These are phyloP conservation scores for Salix arbutifolia DNA, from an alignment of 345 rosid species.

Conservation along the genomic window DNA sequence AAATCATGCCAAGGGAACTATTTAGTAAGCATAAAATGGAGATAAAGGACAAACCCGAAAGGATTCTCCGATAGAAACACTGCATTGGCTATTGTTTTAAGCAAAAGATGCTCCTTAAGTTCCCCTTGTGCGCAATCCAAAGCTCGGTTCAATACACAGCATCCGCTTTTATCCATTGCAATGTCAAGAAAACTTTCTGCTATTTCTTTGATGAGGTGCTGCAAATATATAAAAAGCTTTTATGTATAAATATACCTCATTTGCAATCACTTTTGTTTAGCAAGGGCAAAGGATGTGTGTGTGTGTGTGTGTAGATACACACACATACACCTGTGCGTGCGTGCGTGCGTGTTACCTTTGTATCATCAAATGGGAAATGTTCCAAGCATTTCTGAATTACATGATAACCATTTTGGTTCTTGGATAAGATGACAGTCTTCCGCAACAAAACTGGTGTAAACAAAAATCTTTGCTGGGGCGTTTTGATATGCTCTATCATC, in stretches of 20 bases:
- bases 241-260: not conserved
- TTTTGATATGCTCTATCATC: constrained; percentile 6
- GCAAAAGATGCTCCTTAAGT: constrained; percentile 19
- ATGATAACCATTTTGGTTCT: constrained; percentile 23
- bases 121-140: constrained; percentile 11
- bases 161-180: constrained; percentile 41
- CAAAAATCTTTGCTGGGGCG: constrained; percentile 1
- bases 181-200: constrained; percentile 23
- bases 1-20: too few relatives aligned
- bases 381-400: constrained; percentile 27
- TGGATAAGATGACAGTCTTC: constrained; percentile 12
- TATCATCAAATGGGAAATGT: constrained; percentile 10
- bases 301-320: too few relatives aligned
- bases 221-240: constrained; percentile 2
- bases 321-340: not conserved
- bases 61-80: constrained; percentile 26
- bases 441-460: constrained; percentile 15
- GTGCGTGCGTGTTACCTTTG: constrained; percentile 3
- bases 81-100: constrained; percentile 24
- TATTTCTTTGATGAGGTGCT: constrained; percentile 28
- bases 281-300: too few relatives aligned
- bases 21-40: not conserved
- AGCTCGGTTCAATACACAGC: constrained; percentile 37
- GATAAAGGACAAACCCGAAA: constrained; percentile 32
- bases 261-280: too few relatives aligned